Percentiles rank a stretch among this genome's conserved stretches.
These are phyloP conservation scores for Bolboschoenoplectus hybrid DNA, from an alignment of 202 grass and related monocot genomes.

Conservation along the genomic window DNA sequence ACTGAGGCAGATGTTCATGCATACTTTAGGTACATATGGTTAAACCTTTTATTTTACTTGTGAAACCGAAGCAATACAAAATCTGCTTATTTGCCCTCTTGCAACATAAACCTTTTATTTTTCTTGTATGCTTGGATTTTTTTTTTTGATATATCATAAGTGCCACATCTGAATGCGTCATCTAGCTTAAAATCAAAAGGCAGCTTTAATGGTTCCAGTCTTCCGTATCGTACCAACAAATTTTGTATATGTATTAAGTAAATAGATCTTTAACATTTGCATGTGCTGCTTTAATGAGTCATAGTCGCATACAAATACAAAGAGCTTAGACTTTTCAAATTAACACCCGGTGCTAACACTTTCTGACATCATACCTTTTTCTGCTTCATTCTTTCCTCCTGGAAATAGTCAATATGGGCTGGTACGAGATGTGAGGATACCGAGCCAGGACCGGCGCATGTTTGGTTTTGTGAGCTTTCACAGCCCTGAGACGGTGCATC, in stretches of 20 bases:
- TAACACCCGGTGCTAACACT: background rate
- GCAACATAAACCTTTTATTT: conserved; percentile 24
- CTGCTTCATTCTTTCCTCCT: background rate
- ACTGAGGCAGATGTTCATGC: conserved; percentile 42
- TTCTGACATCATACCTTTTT: background rate
- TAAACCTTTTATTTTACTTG: background rate
- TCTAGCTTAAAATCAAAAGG: background rate
- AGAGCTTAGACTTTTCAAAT: conserved; percentile 25
- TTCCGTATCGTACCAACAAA: background rate
- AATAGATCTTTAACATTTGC: conserved; percentile 24
- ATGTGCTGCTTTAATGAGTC: background rate
- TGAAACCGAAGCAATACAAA: no score
- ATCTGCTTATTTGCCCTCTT: background rate
- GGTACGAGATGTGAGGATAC: conserved; percentile 55
- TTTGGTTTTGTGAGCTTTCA: conserved; percentile 82
- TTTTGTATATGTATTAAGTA: background rate
- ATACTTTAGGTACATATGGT: conserved; percentile 72
- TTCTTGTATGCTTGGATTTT: background rate
- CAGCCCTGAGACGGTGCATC: conserved; percentile 51
- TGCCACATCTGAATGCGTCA: conserved; percentile 6
- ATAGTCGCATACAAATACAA: background rate
- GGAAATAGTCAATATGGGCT: conserved; percentile 50
- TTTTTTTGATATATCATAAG: background rate
- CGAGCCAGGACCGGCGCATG: conserved; percentile 40
- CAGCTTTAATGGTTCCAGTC: background rate